These are phyloP conservation scores for Xylaria venustula DNA, from an alignment of 495 filamentous ascomycete genomes.

Conservation along the genomic window DNA sequence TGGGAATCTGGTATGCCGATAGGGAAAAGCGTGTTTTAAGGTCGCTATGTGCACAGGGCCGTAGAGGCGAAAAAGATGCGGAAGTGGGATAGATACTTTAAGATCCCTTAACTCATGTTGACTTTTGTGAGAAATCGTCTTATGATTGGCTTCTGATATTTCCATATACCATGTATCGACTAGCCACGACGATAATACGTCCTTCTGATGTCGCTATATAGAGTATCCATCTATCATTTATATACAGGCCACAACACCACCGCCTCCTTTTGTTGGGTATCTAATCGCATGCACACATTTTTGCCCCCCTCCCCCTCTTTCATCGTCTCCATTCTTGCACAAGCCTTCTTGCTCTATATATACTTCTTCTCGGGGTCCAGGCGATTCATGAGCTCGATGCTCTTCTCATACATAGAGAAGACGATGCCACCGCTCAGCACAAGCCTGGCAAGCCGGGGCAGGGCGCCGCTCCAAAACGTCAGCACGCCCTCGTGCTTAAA, in stretches of 20 bases:
- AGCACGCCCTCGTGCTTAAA: constrained; percentile 85
- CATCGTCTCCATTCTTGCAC: not conserved
- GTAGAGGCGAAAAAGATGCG: too few species aligned
- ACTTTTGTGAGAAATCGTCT: not conserved
- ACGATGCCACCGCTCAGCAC: constrained; percentile 94
- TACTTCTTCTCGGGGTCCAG: constrained; percentile 84
- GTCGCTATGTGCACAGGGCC: too few species aligned
- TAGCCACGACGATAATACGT: not conserved
- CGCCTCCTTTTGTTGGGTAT: constrained; percentile 14
- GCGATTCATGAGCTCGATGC: constrained; percentile 80
- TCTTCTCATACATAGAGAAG: constrained; percentile 99
- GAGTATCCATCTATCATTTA: not conserved
- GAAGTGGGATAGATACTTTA: too few species aligned
- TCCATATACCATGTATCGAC: not conserved
- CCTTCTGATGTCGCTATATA: not conserved
- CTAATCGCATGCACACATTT: not conserved
- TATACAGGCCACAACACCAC: not conserved
- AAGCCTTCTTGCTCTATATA: constrained; percentile 49
- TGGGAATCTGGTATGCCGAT: too few species aligned
- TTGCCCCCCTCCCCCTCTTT: not conserved
- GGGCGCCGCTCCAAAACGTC: constrained; percentile 91
- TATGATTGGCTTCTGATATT: not conserved
- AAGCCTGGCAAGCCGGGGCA: constrained; percentile 79
- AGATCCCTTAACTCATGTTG: too few species aligned
- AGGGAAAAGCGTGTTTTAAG: too few species aligned